These are phyloP conservation scores for Sanguinoderma infundibulare DNA, from an alignment of 1,284 basidiomycete genomes.

Conservation along the genomic window DNA sequence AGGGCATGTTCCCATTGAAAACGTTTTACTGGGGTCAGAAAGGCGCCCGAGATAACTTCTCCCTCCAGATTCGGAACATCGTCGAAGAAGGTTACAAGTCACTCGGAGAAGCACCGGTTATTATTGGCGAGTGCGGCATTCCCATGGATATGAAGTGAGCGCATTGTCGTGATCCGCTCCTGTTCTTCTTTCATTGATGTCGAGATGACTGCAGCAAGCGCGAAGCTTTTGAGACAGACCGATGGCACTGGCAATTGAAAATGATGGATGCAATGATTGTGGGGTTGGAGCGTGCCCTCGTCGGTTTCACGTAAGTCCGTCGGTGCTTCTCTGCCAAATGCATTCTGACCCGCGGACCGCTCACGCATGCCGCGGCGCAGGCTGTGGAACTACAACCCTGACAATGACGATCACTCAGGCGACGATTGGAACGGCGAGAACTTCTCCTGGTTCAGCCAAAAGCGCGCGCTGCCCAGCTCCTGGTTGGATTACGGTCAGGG, in stretches of 20 bases:
- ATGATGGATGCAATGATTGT: conserved; percentile 93
- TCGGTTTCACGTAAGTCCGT: conserved; percentile 79
- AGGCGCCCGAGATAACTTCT: conserved; percentile 82
- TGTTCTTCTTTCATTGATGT: background rate
- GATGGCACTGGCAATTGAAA: conserved; percentile 80
- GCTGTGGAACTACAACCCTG: conserved; percentile 95
- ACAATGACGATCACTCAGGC: conserved; percentile 79
- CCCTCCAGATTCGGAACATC: conserved; percentile 82
- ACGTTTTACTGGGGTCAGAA: conserved; percentile 88
- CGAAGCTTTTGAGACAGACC: conserved; percentile 71
- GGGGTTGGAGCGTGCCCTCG: conserved; percentile 71
- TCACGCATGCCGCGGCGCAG: conserved; percentile 43
- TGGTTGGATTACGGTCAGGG: conserved; percentile 59
- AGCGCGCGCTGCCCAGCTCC: conserved; percentile 55
- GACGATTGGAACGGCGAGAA: conserved; percentile 97
- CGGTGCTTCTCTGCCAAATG: background rate
- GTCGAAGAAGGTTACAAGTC: conserved; percentile 67
- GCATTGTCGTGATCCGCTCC: background rate
- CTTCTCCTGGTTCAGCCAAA: conserved; percentile 89
- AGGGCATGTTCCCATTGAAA: conserved; percentile 85
- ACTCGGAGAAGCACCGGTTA: conserved; percentile 79
- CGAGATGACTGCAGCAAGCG: conserved; percentile 52
- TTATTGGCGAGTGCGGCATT: conserved; percentile 91
- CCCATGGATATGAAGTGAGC: conserved; percentile 94
- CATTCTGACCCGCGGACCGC: background rate